Evolutionary conservation across 164 flowering plant species (phyloP), one percentile per base, ranked within the genome.

Genomic region (Euptelea pleiosperma): DNA sequence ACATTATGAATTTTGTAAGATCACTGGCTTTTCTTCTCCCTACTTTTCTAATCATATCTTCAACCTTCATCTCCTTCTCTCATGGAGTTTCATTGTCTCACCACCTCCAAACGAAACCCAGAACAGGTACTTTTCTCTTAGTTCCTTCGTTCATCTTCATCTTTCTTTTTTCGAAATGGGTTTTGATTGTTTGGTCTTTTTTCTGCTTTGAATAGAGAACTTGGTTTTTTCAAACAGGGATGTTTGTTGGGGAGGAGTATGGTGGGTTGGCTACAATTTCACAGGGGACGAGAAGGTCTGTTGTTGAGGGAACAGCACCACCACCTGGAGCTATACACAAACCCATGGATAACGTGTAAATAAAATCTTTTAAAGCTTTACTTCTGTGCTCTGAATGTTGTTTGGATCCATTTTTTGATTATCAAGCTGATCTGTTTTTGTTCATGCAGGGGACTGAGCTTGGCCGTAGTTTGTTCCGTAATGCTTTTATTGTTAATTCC

Each of bases 401-500:
- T 14, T 40, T 5, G 18, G 19, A 29, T 67, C 21, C 4, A 33
- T 15, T 59, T n/a, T n/a, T 44, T 58, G n/a, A n/a, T 52, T 6
- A 51, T 58, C 36, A 39, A 34, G 22, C 55, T 69, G 26, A 55
- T 60, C 18, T 63, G 9, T 42, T 65, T 10, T 16, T 33, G 4
- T 65, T 25, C 18, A 29, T 74, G 74, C 83, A 94, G 97, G 82
- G 73, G 90, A 68, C 46, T 79, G 55, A 61, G 57, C 86, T 94
- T 48, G 81, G 89, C 35, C 53, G n/a, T 89, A 39, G 28, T 94
- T 37, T 83, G 91, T 39, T 89, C 89, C 56, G 77, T 85, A 2
- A 89, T 94, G 96, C 91, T 94, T 19, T 28, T 77, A 47, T 50
- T 91, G 63, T 81, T 82, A 55, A 82, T 91, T 68, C 77, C n/a